Conservation (phyloP, 78 protist species). For the Neovahlkampfia damariscottae region DNA sequence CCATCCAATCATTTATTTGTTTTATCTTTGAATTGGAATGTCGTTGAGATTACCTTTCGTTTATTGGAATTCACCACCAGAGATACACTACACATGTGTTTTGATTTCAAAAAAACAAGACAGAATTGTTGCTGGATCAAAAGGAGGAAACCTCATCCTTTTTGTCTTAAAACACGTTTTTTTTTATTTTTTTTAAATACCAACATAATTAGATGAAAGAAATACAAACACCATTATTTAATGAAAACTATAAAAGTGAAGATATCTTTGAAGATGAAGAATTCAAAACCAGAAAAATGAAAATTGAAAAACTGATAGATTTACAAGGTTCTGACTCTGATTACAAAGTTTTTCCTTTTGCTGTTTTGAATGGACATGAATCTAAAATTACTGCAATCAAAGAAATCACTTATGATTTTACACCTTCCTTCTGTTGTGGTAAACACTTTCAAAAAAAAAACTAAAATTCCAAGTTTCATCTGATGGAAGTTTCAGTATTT, state of each 20-base stretch:
- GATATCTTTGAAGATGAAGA: no score
- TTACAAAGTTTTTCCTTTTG: no score
- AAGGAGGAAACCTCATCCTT: background rate
- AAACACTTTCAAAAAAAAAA: background rate
- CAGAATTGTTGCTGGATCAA: background rate
- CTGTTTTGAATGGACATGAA: background rate
- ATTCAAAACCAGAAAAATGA: no score
- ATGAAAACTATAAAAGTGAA: no score
- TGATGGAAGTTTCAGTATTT: background rate
- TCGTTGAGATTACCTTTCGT: background rate
- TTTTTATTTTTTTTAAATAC: background rate
- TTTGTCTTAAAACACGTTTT: background rate
- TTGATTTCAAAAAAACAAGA: background rate
- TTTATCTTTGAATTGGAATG: no score
- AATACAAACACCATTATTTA: no score
- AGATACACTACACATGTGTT: background rate
- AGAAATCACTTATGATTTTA: background rate
- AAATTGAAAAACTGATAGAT: no score
- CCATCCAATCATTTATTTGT: no score
- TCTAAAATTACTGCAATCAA: background rate
- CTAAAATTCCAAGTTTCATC: background rate
- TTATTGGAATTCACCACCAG: background rate
- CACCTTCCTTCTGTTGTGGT: background rate
- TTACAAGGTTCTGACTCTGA: no score
- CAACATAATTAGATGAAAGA: no score